Base-by-base conservation (phyloP, 2,329 filamentous ascomycete genomes). In the Myriosclerotinia duriaeana region DNA sequence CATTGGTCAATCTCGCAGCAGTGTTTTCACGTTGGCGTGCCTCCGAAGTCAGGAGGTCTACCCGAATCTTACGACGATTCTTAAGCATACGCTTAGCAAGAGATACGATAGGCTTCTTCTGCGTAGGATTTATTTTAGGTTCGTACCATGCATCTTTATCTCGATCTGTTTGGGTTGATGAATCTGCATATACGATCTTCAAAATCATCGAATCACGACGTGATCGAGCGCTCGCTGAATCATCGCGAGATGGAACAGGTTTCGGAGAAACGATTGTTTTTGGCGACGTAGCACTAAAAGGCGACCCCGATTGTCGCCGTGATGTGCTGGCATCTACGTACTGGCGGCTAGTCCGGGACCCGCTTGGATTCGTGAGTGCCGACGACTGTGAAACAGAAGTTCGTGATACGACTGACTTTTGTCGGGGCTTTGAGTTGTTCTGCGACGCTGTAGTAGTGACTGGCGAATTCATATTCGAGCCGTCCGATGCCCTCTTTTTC, bases 401-500 rank as follows among this genome's bases (percentile, higher is more conserved):
- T 26, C 72, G 73, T 54, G 71, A 67, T n/a, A 69, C 71, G 12
- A 71, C 65, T n/a, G 76, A 76, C 26, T 72, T 72, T 42, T 76
- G 72, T 65, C 74, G 72, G 34, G 70, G 70, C 67, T 75, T 76
- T 70, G 77, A 44, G 42, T 70, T 46, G 75, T 74, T 12, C n/a
- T 73, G 72, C 20, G 53, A 40, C 6, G 40, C 42, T 52, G 70
- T 48, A 17, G 68, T 54, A 5, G 66, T 67, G 38, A 66, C 48
- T 14, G 68, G 62, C 11, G 69, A 50, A 53, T 68, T 71, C 26
- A 68, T 68, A 38, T 69, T 80, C 6, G 70, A 69, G 5, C 85
- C 85, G 70, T 88, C 86, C 0, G 86, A 88, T 2, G 79, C 76
- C 9, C 86, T 82, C 74, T 89, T 89, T 78, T 88, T 87, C 76